Evolutionary conservation across 2,329 filamentous ascomycete species (phyloP).

Genomic region (Phyllosticta ampelicida): DNA sequence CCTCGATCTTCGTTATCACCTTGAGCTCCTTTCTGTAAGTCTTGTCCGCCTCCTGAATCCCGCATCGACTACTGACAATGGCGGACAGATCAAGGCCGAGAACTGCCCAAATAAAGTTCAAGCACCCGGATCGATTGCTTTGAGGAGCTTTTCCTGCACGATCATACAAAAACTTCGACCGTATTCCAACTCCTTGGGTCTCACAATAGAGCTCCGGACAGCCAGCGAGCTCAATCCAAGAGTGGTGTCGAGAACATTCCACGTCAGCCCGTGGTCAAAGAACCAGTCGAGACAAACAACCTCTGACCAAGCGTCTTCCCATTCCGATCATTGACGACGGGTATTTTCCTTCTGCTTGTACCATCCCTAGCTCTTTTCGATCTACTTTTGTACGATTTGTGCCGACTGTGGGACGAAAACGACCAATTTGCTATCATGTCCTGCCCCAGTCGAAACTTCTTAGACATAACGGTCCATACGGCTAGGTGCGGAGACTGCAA

Average conservation of each 20-base stretch:
- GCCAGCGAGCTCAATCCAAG: background rate
- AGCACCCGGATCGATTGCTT: background rate
- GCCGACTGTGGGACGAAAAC: background rate
- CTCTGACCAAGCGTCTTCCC: background rate
- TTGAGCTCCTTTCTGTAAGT: background rate
- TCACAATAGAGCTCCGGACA: background rate
- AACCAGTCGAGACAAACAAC: background rate
- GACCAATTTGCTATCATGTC: background rate
- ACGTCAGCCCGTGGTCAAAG: background rate
- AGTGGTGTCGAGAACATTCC: background rate
- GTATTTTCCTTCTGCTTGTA: background rate
- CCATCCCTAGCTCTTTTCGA: background rate
- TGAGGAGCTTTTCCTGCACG: background rate
- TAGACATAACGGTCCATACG: constrained; percentile 20
- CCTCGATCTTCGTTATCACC: background rate
- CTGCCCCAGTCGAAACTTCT: constrained; percentile 10
- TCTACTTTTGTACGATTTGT: background rate
- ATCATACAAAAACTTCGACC: background rate
- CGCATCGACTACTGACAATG: background rate
- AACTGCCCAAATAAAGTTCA: background rate
- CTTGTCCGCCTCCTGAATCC: background rate
- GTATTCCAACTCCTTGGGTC: background rate
- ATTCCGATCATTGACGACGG: background rate
- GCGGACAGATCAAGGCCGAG: background rate
- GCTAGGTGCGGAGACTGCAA: constrained; percentile 27